Percentiles rank a stretch among this genome's conserved stretches.
These are phyloP conservation scores for Fomitopsis serialis DNA, from an alignment of 768 basidiomycete genomes.

Conservation along the genomic window DNA sequence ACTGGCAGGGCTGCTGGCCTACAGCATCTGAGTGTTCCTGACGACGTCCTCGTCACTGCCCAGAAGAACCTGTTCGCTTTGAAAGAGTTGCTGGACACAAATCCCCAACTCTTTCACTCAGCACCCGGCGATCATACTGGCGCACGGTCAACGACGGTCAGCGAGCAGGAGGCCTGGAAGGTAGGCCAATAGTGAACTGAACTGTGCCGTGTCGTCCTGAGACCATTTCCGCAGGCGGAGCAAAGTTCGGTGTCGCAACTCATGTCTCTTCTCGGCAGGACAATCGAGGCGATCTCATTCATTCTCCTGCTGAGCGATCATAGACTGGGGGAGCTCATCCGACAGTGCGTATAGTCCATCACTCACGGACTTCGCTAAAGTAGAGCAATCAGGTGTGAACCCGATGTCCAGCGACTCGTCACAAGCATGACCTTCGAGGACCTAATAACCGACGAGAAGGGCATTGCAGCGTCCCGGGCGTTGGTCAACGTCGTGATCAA, in stretches of 20 bases:
- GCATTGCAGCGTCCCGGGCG: constrained; percentile 82
- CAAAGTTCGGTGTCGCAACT: constrained; percentile 79
- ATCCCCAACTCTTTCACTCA: constrained; percentile 81
- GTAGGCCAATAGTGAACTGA: constrained; percentile 31
- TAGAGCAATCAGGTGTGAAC: constrained; percentile 53
- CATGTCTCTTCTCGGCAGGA: constrained; percentile 67
- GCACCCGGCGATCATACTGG: constrained; percentile 65
- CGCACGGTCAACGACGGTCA: constrained; percentile 46
- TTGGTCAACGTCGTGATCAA: constrained; percentile 96
- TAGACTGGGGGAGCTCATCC: constrained; percentile 76
- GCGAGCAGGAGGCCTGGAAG: constrained; percentile 88
- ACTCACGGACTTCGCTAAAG: neutral
- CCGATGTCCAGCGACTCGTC: constrained; percentile 65
- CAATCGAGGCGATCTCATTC: constrained; percentile 94
- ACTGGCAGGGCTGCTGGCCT: constrained; percentile 32
- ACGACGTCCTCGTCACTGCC: constrained; percentile 56
- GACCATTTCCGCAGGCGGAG: constrained; percentile 51
- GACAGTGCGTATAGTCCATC: constrained; percentile 50
- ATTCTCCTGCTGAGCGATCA: constrained; percentile 90
- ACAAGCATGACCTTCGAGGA: constrained; percentile 76
- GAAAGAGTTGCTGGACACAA: constrained; percentile 72
- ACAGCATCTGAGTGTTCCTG: constrained; percentile 60
- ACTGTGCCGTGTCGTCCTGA: neutral
- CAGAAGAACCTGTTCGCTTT: constrained; percentile 78
- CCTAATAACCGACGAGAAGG: constrained; percentile 78